Evolutionary conservation across 257 asterid genomes (phyloP), one percentile per base, ranked within the genome.

Genomic region (Mitragyna speciosa): DNA sequence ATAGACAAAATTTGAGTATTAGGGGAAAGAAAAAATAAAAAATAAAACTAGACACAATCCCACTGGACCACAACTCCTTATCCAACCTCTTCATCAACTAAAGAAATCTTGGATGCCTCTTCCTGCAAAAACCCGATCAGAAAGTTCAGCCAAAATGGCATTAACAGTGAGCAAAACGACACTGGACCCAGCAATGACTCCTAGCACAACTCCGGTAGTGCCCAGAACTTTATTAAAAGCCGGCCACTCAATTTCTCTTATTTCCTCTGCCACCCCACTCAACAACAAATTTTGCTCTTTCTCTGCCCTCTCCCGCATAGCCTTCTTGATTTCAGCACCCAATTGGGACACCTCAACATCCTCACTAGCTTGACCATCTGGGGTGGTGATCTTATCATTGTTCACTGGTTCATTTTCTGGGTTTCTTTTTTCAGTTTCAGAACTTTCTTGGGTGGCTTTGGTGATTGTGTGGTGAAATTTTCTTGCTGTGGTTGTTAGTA

Each of bases 211-310:
- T 16, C 95, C 97, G 17, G 98, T 94, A 3, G 92, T 96, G 1
- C 97, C 97, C 93, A 96, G 61, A 2, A 95, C 99, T 78, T 89
- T 90, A 59, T 74, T 80, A 69, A 94, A 95, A 75, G 86, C 89
- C n/a, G 97, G 98, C 98, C 97, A 94, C 88, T 95, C 97, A 59
- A 95, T 95, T 84, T 95, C 99, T 49, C 85, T 81, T 67, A 92
- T 88, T 85, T 95, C 97, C 87, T 92, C 91, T 24, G 83, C 91
- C 33, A 95, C 99, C 68, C 99, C 97, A 72, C 84, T 78, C 79
- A 86, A 70, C 70, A 87, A 75, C 49, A 93, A 87, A 52, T 88
- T 87, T 19, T 73, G 28, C 61, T 78, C 84, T 56, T 85, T 86
- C 74, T 77, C 86, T 65, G 82, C 89, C 79, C 86, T 89, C 41